phyloP scores from a whole-genome alignment of 2,329 filamentous ascomycete genomes.

The Arthroderma sp. region DNA sequence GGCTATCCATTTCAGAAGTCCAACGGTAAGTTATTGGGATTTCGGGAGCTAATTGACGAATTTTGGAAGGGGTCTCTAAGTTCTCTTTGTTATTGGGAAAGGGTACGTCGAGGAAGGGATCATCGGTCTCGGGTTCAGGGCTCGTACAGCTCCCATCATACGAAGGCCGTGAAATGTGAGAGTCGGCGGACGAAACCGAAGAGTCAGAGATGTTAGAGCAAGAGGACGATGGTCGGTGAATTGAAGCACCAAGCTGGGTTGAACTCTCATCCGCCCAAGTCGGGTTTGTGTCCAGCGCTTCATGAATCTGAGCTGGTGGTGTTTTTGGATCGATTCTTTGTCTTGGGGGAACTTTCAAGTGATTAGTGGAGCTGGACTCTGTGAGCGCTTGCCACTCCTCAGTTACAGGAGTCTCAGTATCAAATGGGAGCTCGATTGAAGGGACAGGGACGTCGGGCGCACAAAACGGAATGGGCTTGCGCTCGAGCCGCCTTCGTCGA shows the following conservation, averaged over 20 bases:
- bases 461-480: constrained; percentile 21
- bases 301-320: constrained; percentile 33
- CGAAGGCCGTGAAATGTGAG: constrained; percentile 43
- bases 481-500: constrained; percentile 26
- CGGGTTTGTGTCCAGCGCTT: constrained; percentile 20
- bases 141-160: constrained; percentile 48
- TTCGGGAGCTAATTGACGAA: constrained; percentile 15
- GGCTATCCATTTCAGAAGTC: constrained; percentile 52
- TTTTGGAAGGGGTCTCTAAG: constrained; percentile 26
- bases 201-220: constrained; percentile 50
- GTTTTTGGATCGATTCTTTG: constrained; percentile 29
- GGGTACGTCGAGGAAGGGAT: constrained; percentile 40
- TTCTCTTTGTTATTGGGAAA: constrained; percentile 25
- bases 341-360: constrained; percentile 27
- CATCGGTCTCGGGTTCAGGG: constrained; percentile 44
- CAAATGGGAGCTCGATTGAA: constrained; percentile 27
- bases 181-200: constrained; percentile 47
- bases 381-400: constrained; percentile 2
- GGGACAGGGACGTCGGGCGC: constrained; percentile 29
- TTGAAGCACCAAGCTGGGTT: constrained; percentile 27
- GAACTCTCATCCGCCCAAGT: constrained; percentile 22
- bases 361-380: constrained; percentile 20
- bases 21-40: constrained; percentile 29
- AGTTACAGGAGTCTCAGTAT: constrained; percentile 5
- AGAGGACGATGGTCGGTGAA: constrained; percentile 44